Evolutionary conservation across 495 filamentous ascomycete genomes (phyloP).

Genomic region (Cryomyces minteri): DNA sequence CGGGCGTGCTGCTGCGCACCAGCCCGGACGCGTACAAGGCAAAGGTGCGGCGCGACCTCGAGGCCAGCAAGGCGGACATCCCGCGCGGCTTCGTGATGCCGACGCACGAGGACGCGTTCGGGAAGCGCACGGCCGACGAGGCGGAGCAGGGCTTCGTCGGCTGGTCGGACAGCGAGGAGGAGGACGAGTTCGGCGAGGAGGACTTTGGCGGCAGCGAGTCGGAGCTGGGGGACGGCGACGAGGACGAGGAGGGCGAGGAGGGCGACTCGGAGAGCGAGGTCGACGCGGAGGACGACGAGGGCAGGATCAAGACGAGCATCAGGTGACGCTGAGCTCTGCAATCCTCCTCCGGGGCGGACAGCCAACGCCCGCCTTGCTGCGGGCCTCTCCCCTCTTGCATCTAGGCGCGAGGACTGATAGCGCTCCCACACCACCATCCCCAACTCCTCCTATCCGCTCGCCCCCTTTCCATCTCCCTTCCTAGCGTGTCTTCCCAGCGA

Average conservation of each 20-base stretch:
- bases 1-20: constrained; percentile 67
- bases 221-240: constrained; percentile 16
- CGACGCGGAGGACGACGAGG: not conserved
- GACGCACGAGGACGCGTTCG: constrained; percentile 39
- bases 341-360: no score
- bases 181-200: constrained; percentile 36
- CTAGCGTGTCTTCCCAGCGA: no score
- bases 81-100: constrained; percentile 74
- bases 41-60: constrained; percentile 49
- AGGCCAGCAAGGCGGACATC: constrained; percentile 57
- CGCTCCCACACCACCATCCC: no score
- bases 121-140: constrained; percentile 46
- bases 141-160: constrained; percentile 52
- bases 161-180: constrained; percentile 63
- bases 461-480: no score
- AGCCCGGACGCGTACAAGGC: constrained; percentile 45
- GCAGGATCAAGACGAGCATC: no score
- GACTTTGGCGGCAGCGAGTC: constrained; percentile 50
- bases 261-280: not conserved
- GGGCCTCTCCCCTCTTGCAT: no score
- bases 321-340: no score
- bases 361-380: no score
- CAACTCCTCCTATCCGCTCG: no score
- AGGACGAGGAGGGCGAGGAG: constrained; percentile 15
- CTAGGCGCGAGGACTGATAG: no score